Base-by-base conservation (phyloP, 441 rosid genomes). In the Populus trichocarpa region DNA sequence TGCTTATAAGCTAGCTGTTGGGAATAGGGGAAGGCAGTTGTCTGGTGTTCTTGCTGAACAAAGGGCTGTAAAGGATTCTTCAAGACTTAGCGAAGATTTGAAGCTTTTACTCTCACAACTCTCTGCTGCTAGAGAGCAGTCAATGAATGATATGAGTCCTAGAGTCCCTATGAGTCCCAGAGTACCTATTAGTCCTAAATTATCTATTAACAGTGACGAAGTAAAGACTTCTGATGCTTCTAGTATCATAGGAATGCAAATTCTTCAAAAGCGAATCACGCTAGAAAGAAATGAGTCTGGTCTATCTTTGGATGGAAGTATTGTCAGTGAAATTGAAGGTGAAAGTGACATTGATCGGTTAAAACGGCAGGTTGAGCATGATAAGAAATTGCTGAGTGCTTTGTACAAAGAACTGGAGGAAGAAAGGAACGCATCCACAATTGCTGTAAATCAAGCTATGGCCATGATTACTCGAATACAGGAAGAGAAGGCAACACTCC, bases 391-490 rank as follows among this genome's bases (percentile, higher is more conserved):
- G 33, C 77, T 91, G 80, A 80, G 78, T 63, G 81, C 85, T 67
- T 78, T 92, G 78, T 96, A 91, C 71, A 90, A 85, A 87, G 99
- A 96, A 78, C 68, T 96, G 73, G 98, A 96, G 82, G 99, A 93
- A 89, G 99, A 96, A 86, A 94, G 97, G 85, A 96, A 85, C 71
- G 95, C 99, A 66, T 91, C 99, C n/a, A 84, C 97, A 0, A 79
- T 90, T 74, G 90, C 99, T 72, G 89, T 90, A 53, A 96, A 92
- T 88, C 97, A 96, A 85, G 92, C 99, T 23, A 90, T 96, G 99
- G 97, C 98, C 67, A 96, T 96, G 99, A 96, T 96, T 75, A 96
- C 97, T 46, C 84, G 97, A 80, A 76, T 96, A 79, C 99, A 96
- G 81, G 99, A 96, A 85, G 98, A 96, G 88, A 96, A 94, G 81